Evolutionary conservation across 306 rosid genomes (phyloP), one percentile per base, ranked within the genome.

Genomic region (Bauhinia variegata): DNA sequence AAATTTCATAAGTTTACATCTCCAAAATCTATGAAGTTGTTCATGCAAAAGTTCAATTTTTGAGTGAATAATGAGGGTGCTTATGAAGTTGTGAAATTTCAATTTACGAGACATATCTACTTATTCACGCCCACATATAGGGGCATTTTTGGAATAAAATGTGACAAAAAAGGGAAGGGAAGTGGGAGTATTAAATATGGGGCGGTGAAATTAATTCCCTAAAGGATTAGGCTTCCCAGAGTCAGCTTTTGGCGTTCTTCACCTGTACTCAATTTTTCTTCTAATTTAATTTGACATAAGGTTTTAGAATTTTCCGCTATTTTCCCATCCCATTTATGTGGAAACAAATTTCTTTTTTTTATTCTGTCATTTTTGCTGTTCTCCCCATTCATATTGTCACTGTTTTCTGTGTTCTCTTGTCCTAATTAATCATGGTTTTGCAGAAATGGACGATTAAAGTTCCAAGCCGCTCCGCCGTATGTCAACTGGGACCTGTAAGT

Each of bases 401-500:
- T 64, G 16, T 31, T 14, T 19, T 2, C 11, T 31, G 0, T 10
- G 5, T 31, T 11, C 16, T 17, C 8, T 18, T 50, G 18, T 7
- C 28, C 37, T 53, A 30, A 54, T 31, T 54, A 13, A 13, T 31
- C 36, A 13, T 31, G 12, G 19, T 1, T 71, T 28, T 46, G 44
- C 84, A 41, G 62, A 79, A 28, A 91, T 91, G 97, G 96, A 88
- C n/a, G 97, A 91, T 10, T 96, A 91, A 13, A 78, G 58, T 49
- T 75, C 96, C 51, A 86, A 78, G 77, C 66, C 85, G 8, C 41
- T 73, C 11, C 95, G 96, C 39, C 91, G 96, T 36, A 80, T 69
- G 88, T 91, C 97, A 6, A 74, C 89, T 67, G 83, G 97, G 62
- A 88, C 87, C 8, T 89, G 96, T 8, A 91, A 86, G 80, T 93